Evolutionary conservation across 306 rosid genomes (phyloP).

Genomic region (Vigna reflexopilosa): DNA sequence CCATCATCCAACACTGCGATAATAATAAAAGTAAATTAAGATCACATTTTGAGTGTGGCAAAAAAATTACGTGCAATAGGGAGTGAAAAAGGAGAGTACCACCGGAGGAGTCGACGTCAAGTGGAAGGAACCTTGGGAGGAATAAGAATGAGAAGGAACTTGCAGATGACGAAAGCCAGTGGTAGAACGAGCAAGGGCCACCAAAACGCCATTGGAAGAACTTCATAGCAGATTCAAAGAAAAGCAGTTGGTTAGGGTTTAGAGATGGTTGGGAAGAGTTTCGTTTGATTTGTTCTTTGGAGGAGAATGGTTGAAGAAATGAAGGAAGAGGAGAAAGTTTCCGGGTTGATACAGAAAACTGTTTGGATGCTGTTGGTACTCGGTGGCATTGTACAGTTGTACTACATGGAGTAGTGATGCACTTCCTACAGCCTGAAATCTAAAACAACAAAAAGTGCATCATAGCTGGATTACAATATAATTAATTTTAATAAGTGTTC

Average conservation of each 20-base stretch:
- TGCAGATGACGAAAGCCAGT: constrained; percentile 79
- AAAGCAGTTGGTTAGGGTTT: constrained; percentile 47
- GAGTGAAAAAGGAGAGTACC: constrained; percentile 55
- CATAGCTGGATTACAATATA: no score
- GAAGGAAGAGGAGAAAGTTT: constrained; percentile 33
- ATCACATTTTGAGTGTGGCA: constrained; percentile 30
- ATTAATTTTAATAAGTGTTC: no score
- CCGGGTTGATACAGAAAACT: neutral
- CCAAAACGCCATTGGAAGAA: constrained; percentile 72
- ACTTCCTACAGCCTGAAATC: no score
- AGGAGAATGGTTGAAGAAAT: constrained; percentile 30
- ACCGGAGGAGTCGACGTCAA: constrained; percentile 83
- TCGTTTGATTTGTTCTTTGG: neutral
- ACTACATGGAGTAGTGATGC: no score
- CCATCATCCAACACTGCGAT: constrained; percentile 86
- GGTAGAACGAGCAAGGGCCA: constrained; percentile 84
- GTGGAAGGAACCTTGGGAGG: constrained; percentile 93
- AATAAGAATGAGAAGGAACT: constrained; percentile 85
- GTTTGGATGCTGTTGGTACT: neutral
- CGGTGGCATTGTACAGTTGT: neutral
- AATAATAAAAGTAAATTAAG: constrained; percentile 3
- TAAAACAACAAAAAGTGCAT: no score
- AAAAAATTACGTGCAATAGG: neutral
- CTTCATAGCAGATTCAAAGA: constrained; percentile 35
- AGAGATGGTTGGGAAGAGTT: constrained; percentile 27